Percentiles rank a stretch among this genome's conserved stretches.
phyloP scores from a whole-genome alignment of 768 basidiomycete species.

The Suillus spraguei region DNA sequence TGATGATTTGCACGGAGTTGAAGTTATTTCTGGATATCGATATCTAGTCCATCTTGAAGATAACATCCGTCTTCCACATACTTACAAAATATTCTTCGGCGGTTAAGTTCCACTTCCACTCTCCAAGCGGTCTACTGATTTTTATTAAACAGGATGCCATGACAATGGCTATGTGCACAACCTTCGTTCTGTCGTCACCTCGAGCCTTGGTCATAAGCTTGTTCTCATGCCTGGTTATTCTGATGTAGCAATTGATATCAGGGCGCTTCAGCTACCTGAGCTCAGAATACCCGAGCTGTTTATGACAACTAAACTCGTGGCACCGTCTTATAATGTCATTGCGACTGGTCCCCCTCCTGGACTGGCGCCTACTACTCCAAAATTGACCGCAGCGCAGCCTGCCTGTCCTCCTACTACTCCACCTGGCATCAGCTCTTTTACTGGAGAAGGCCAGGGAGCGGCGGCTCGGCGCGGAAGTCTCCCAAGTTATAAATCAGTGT shows the following conservation, averaged over 20 bases:
- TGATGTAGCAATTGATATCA: slow-evolving; percentile 61
- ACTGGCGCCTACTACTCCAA: slow-evolving; percentile 20
- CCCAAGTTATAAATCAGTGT: slow-evolving; percentile 47
- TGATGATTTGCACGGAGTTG: slow-evolving; percentile 1
- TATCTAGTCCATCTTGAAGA: slow-evolving; percentile 41
- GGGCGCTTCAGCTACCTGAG: slow-evolving; percentile 55
- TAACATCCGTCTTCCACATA: slow-evolving; percentile 57
- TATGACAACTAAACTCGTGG: slow-evolving; percentile 53
- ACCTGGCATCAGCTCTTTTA: slow-evolving; percentile 4
- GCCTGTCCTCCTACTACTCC: slow-evolving; percentile 8
- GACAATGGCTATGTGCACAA: slow-evolving; percentile 71
- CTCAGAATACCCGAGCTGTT: slow-evolving; percentile 62
- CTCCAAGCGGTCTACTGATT: background rate
- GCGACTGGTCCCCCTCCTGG: slow-evolving; percentile 29
- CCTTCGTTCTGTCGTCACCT: slow-evolving; percentile 64
- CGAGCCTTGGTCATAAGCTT: slow-evolving; percentile 65
- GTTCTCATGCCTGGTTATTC: slow-evolving; percentile 64
- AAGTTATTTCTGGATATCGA: slow-evolving; percentile 11
- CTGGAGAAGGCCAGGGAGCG: slow-evolving; percentile 18
- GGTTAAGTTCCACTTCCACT: slow-evolving; percentile 41
- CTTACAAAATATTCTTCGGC: slow-evolving; percentile 67
- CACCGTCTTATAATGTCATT: slow-evolving; percentile 29
- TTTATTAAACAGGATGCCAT: slow-evolving; percentile 54
- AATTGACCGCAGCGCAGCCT: slow-evolving; percentile 10
- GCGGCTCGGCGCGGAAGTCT: slow-evolving; percentile 26